Base-by-base conservation (phyloP, 768 basidiomycete species). In the Sporobolomyces pararoseus region DNA sequence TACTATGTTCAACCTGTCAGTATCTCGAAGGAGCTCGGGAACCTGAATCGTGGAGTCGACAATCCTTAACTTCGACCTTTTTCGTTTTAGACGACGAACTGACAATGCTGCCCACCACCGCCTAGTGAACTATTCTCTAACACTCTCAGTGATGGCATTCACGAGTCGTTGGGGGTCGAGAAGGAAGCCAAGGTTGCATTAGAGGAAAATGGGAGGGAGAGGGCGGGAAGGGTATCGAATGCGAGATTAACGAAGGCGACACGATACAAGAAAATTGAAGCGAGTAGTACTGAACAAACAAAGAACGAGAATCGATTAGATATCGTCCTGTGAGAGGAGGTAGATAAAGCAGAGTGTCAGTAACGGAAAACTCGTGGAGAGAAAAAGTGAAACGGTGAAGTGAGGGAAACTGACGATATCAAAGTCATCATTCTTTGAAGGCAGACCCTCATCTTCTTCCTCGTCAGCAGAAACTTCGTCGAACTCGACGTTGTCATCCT, bases 401-500 rank as follows among this genome's bases (percentile, higher is more conserved):
- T 3, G 5, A 7, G 21, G 16, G 9, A 3, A 25, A 50, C 59
- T 9, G 27, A 61, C 59, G 35, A 63, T 70, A 51, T 70, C 68
- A 34, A 65, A 54, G 64, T 66, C 69, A 34, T 69, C 63, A 29
- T 61, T 52, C 52, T 62, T 64, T 39, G 49, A 32, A 4, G 25
- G 49, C 25, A 52, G 55, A 14, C 51, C 63, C 39, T 65, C 66
- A 37, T 68, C 66, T 3, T 51, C 68, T 25, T 67, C 70, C 58
- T 71, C 79, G 65, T 79, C 78, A 68, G 78, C 79, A 54, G 79
- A 78, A 25, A 77, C 78, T 72, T 79, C 79, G 67, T 78, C 80
- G 78, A 80, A 80, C 67, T 79, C 77, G 75, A 79, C 75, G 66
- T 76, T 77, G 31, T 76, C 79, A 49, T 77, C 78, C 39, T 81